Percentiles rank a stretch among this genome's conserved stretches.
Conservation (phyloP, 345 rosid genomes). For the Luvunga scandens region DNA sequence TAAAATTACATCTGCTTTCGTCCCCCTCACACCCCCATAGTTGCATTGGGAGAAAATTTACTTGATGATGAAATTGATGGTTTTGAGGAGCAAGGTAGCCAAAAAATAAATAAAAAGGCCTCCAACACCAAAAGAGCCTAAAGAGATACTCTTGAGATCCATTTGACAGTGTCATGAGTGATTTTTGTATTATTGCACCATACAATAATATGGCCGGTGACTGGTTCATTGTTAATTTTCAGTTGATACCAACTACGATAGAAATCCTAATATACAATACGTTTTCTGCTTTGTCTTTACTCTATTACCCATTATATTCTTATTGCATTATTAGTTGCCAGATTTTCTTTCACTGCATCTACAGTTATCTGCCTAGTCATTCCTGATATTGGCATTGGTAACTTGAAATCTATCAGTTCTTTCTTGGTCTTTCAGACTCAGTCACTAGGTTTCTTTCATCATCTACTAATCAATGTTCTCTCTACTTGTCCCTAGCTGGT, state of each 20-base stretch:
- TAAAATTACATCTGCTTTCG: constrained; percentile 21
- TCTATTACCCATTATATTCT: background rate
- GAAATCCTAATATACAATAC: background rate
- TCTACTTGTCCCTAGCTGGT: background rate
- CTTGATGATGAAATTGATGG: background rate
- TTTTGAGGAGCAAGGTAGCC: background rate
- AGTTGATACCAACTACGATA: background rate
- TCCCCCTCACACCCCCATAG: background rate
- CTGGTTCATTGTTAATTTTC: constrained; percentile 4
- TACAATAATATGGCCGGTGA: background rate
- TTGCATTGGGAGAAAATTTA: background rate
- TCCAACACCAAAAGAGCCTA: background rate
- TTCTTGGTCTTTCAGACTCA: background rate
- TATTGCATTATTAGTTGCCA: background rate
- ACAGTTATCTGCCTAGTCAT: background rate
- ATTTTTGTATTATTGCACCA: background rate
- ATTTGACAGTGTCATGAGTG: background rate
- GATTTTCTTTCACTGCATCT: background rate
- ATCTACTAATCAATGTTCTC: background rate
- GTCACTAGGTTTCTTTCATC: background rate
- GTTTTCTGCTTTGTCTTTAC: background rate
- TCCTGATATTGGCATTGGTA: background rate
- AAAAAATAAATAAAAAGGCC: background rate
- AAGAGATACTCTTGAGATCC: background rate
- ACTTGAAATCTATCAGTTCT: background rate